Conservation (phyloP, 2,329 filamentous ascomycete species). For the Exophiala alcalophila region DNA sequence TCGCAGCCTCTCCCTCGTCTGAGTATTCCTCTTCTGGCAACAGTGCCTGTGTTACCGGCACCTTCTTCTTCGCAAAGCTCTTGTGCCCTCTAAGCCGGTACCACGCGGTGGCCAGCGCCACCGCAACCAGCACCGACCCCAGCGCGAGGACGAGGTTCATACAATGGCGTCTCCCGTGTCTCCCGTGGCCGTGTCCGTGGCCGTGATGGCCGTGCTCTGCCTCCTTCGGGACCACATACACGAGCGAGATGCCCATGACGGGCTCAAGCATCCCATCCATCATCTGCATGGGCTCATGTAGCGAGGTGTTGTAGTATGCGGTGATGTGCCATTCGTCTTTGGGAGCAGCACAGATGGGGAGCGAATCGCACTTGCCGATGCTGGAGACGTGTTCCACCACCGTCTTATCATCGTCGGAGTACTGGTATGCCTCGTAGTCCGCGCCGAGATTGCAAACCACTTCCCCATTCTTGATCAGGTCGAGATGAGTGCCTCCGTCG, state of each 20-base stretch:
- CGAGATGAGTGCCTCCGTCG: conserved; percentile 18
- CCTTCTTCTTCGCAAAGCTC: background rate
- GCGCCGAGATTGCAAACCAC: conserved; percentile 9
- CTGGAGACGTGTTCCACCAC: conserved; percentile 13
- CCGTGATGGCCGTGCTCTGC: too few species aligned
- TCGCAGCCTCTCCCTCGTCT: background rate
- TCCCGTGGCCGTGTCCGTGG: background rate
- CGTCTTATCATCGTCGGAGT: background rate
- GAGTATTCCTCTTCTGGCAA: background rate
- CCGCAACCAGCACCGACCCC: background rate
- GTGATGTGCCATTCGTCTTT: conserved; percentile 11
- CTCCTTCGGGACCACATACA: conserved; percentile 19
- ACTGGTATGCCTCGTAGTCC: conserved; percentile 1
- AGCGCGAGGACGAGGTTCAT: conserved; percentile 5
- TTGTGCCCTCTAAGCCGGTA: conserved; percentile 1
- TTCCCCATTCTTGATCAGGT: conserved; percentile 12
- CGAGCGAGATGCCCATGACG: conserved; percentile 19
- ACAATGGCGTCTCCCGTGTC: background rate
- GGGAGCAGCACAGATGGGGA: background rate
- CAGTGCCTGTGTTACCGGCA: background rate
- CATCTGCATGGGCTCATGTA: conserved; percentile 14
- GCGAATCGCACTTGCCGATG: conserved; percentile 10
- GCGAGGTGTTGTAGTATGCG: conserved; percentile 15
- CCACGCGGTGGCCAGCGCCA: conserved; percentile 3
- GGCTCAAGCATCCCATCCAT: conserved; percentile 18